Conservation (phyloP, 352 stramenopile genomes). For the Globisporangium echinulatum region DNA sequence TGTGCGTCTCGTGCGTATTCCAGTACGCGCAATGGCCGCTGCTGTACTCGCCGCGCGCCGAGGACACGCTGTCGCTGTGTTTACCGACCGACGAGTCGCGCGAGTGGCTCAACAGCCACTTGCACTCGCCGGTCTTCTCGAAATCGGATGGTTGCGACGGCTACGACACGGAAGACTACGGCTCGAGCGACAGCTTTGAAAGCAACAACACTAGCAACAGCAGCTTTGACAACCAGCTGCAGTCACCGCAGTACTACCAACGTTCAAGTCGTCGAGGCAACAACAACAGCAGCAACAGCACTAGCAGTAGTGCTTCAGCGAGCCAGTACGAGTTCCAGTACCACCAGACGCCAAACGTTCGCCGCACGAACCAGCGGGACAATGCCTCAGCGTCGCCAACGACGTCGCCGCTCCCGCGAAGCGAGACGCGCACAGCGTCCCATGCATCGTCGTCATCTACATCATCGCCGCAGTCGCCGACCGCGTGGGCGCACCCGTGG, state of each 20-base stretch:
- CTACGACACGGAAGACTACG: slow-evolving; percentile 29
- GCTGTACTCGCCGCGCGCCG: neutral
- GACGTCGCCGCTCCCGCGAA: slow-evolving; percentile 5
- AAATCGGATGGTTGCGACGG: slow-evolving; percentile 17
- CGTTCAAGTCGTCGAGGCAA: slow-evolving; percentile 12
- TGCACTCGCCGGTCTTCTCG: slow-evolving; percentile 49
- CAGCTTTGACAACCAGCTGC: neutral
- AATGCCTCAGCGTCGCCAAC: neutral
- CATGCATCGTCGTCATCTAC: neutral
- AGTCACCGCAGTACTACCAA: slow-evolving; percentile 6
- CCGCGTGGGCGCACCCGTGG: slow-evolving; percentile 60
- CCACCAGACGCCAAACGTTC: slow-evolving; percentile 6
- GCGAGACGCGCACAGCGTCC: slow-evolving; percentile 12
- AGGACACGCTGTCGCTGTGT: slow-evolving; percentile 16
- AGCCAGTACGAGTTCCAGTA: slow-evolving; percentile 1
- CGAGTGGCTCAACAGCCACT: slow-evolving; percentile 50
- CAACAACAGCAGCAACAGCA: slow-evolving; percentile 16
- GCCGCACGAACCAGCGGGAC: neutral
- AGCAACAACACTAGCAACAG: slow-evolving; percentile 18
- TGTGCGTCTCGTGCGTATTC: slow-evolving; percentile 78
- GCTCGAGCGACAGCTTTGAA: slow-evolving; percentile 12
- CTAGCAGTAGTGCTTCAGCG: slow-evolving; percentile 1
- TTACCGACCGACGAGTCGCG: slow-evolving; percentile 31
- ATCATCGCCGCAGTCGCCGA: slow-evolving; percentile 4
- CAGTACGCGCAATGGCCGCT: slow-evolving; percentile 21